Conservation (phyloP, 1,284 basidiomycete genomes). For the Cystobasidium slooffiae region DNA sequence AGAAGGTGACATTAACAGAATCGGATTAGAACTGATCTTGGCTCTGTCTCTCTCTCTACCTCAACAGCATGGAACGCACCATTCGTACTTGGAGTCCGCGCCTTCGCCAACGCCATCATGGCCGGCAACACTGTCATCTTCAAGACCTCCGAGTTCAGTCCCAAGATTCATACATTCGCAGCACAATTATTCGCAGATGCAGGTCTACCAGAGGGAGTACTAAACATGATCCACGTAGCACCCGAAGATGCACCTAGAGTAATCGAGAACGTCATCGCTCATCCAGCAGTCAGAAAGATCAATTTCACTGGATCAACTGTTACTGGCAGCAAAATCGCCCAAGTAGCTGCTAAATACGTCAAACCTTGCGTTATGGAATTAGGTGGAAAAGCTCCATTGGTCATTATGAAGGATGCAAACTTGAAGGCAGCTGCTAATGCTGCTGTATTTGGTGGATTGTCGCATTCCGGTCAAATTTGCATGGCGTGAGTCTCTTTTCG, state of each 20-base stretch:
- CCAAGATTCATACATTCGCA: slow-evolving; percentile 53
- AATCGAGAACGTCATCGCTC: slow-evolving; percentile 65
- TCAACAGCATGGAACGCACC: slow-evolving; percentile 55
- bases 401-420: slow-evolving; percentile 68
- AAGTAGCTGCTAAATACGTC: slow-evolving; percentile 58
- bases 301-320: slow-evolving; percentile 61
- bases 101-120: slow-evolving; percentile 56
- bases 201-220: slow-evolving; percentile 67
- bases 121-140: slow-evolving; percentile 55
- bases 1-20: no score
- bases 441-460: slow-evolving; percentile 65
- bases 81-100: slow-evolving; percentile 53
- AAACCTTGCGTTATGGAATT: slow-evolving; percentile 53
- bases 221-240: slow-evolving; percentile 66
- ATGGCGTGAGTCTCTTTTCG: slow-evolving; percentile 43
- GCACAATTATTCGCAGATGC: slow-evolving; percentile 60
- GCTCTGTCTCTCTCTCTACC: background rate
- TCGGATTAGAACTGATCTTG: background rate
- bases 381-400: slow-evolving; percentile 59
- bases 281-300: slow-evolving; percentile 62
- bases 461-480: slow-evolving; percentile 69
- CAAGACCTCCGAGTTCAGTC: slow-evolving; percentile 55
- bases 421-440: slow-evolving; percentile 59
- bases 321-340: slow-evolving; percentile 55
- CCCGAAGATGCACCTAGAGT: slow-evolving; percentile 57